A percentile compares a stretch with the other conserved stretches of the same genome.
phyloP scores from a whole-genome alignment of 768 basidiomycete genomes.

The Obba rivulosa region DNA sequence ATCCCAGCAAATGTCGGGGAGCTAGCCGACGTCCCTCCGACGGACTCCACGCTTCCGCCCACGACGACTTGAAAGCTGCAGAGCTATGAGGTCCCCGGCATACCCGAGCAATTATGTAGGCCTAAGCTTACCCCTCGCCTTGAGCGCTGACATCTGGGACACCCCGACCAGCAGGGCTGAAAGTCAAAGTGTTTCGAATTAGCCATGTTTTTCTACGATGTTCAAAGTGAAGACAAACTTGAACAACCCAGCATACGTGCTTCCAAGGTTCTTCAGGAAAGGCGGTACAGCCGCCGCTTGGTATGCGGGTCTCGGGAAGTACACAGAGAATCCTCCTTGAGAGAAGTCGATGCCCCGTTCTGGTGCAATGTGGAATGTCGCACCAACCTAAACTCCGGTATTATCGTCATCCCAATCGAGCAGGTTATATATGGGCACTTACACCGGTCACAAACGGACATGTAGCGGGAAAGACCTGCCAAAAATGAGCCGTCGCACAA shows the following conservation, averaged over 20 bases:
- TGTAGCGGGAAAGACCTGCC: constrained; percentile 43
- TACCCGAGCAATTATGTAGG: no score
- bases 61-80: constrained; percentile 52
- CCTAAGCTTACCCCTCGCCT: constrained; percentile 27
- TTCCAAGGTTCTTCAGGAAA: constrained; percentile 36
- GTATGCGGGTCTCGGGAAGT: constrained; percentile 42
- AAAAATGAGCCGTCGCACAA: constrained; percentile 43
- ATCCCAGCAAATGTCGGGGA: constrained; percentile 28
- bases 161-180: constrained; percentile 25
- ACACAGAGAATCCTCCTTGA: constrained; percentile 65
- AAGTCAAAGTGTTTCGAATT: no score
- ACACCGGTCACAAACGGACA: constrained; percentile 23
- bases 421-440: neutral
- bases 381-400: constrained; percentile 46
- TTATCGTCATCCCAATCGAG: neutral
- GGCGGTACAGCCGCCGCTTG: constrained; percentile 23
- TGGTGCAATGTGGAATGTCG: constrained; percentile 49
- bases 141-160: constrained; percentile 37
- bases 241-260: constrained; percentile 41
- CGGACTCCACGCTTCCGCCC: constrained; percentile 34
- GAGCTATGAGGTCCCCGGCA: no score
- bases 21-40: constrained; percentile 39
- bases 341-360: constrained; percentile 57
- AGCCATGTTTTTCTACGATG: no score
- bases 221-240: constrained; percentile 41